These are phyloP conservation scores for Yamadazyma jaroonii DNA, from an alignment of 1,139 yeast genomes.

Conservation along the genomic window DNA sequence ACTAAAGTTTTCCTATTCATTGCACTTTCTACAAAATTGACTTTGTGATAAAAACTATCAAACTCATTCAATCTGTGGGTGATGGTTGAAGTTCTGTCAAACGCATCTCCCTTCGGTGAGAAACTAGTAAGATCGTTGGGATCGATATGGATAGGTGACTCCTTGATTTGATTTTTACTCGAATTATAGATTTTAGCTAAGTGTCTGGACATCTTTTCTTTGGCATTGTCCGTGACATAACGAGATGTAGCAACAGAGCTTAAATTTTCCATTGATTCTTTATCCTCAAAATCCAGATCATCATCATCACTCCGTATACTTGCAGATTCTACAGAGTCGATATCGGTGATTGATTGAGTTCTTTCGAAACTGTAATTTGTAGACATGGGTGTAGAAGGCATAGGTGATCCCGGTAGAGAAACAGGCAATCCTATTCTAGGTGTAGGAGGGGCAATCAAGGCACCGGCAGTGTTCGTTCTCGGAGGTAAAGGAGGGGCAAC, in stretches of 20 bases:
- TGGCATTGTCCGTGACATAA: slow-evolving; percentile 18
- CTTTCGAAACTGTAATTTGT: slow-evolving; percentile 4
- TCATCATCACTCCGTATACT: slow-evolving; percentile 11
- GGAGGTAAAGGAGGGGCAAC: slow-evolving; percentile 35
- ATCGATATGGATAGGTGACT: slow-evolving; percentile 24
- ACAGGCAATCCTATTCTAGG: slow-evolving; percentile 12
- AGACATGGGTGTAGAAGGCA: slow-evolving; percentile 10
- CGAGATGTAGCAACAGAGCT: slow-evolving; percentile 22
- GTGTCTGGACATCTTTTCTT: slow-evolving; percentile 19
- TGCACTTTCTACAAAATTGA: slow-evolving; percentile 9
- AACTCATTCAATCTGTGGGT: slow-evolving; percentile 28
- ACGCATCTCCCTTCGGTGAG: slow-evolving; percentile 9
- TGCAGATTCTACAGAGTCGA: slow-evolving; percentile 19
- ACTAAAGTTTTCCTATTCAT: slow-evolving; percentile 11
- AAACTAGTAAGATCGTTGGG: slow-evolving; percentile 1
- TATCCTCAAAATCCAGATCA: slow-evolving; percentile 18
- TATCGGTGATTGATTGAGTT: slow-evolving; percentile 7
- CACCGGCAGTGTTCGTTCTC: slow-evolving; percentile 18
- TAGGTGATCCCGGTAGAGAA: slow-evolving; percentile 14
- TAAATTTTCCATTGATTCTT: slow-evolving; percentile 7
- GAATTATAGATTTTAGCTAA: slow-evolving; percentile 33
- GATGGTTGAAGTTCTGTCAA: slow-evolving; percentile 16
- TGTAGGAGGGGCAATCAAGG: slow-evolving; percentile 7
- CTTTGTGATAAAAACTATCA: slow-evolving; percentile 22
- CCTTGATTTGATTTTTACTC: slow-evolving; percentile 32